Percentiles rank a stretch among this genome's conserved stretches.
Conservation (phyloP, 2,329 filamentous ascomycete genomes). For the Colletotrichum sp. region DNA sequence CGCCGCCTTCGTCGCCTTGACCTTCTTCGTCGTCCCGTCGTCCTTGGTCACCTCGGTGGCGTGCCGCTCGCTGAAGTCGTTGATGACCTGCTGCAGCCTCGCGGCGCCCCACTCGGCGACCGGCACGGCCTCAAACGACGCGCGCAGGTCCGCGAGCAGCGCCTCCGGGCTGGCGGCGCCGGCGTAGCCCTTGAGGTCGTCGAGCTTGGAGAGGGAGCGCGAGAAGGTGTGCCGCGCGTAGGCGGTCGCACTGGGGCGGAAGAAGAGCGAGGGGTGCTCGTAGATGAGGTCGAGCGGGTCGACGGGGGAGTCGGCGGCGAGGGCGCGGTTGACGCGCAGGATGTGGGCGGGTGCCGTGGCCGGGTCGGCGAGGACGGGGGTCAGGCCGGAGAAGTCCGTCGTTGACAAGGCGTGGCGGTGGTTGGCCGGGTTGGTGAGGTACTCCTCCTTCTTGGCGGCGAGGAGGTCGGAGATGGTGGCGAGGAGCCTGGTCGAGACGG, state of each 20-base stretch:
- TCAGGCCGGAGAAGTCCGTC: neutral
- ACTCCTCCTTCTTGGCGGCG: neutral
- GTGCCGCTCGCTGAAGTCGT: neutral
- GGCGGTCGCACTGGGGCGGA: constrained; percentile 4
- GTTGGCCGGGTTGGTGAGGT: neutral
- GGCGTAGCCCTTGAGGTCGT: neutral
- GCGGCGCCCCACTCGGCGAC: constrained; percentile 10
- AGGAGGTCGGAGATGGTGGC: neutral
- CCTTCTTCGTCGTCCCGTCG: neutral
- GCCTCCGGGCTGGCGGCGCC: neutral
- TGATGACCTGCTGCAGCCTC: constrained; percentile 10
- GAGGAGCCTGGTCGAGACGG: constrained; percentile 11
- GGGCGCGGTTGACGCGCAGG: constrained; percentile 11
- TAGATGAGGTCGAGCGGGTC: constrained; percentile 14
- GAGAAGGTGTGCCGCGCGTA: neutral
- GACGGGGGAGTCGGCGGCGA: constrained; percentile 15
- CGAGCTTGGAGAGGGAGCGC: neutral
- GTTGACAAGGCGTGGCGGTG: neutral
- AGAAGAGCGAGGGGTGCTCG: constrained; percentile 21
- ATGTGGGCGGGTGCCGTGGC: neutral
- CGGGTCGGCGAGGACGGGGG: neutral
- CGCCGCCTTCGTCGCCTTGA: neutral
- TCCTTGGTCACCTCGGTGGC: neutral
- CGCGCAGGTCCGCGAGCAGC: constrained; percentile 1
- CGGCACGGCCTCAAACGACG: constrained; percentile 1